A percentile compares a stretch with the other conserved stretches of the same genome.
Conservation (phyloP, 257 asterid species). For the Ophiorrhiza pumila region DNA sequence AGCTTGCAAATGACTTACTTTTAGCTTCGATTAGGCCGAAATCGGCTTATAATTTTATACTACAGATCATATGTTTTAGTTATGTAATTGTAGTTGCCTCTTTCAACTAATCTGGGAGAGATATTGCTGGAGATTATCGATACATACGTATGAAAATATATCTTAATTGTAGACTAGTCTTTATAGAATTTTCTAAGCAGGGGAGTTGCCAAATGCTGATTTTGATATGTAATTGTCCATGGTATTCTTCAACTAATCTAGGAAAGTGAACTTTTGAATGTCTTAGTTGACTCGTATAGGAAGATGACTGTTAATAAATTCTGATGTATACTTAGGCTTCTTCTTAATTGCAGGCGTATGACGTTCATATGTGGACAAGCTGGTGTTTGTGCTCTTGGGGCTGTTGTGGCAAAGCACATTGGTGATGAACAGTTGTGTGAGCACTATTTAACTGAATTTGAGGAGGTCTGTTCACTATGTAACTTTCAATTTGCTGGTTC, state of each 20-base stretch:
- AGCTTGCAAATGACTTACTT: background rate
- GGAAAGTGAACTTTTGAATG: background rate
- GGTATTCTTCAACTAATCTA: background rate
- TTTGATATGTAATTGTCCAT: background rate
- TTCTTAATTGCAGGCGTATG: constrained; percentile 44
- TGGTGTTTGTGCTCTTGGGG: constrained; percentile 80
- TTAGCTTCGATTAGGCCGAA: background rate
- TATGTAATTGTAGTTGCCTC: background rate
- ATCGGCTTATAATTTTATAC: background rate
- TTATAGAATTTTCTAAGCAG: background rate
- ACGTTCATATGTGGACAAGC: constrained; percentile 73
- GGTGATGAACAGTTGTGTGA: constrained; percentile 51
- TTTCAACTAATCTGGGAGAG: background rate
- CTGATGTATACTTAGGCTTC: background rate
- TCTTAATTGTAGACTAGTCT: background rate
- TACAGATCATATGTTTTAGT: background rate
- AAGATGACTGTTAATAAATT: background rate
- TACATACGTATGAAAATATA: background rate
- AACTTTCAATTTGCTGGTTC: background rate
- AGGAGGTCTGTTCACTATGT: constrained; percentile 37
- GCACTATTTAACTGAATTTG: constrained; percentile 45
- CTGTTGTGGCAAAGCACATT: constrained; percentile 59
- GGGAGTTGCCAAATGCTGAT: background rate
- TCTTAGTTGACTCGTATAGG: too few species aligned
- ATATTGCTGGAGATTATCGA: background rate